Conservation (phyloP, 2,329 filamentous ascomycete species). For the Madurella fahalii region DNA sequence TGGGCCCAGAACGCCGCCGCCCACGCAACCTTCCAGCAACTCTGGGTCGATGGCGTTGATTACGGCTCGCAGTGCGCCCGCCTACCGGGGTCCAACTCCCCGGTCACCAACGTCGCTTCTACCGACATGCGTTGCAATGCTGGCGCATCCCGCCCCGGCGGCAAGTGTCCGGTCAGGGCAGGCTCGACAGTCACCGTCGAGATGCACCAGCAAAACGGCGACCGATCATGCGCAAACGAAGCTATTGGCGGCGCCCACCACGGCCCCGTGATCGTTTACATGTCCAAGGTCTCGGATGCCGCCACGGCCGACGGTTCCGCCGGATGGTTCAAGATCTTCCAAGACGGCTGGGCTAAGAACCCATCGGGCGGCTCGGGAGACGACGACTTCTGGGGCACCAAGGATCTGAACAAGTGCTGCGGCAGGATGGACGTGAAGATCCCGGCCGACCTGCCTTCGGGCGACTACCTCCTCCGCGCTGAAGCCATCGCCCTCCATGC, state of each 20-base stretch:
- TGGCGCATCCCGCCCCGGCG: conserved; percentile 33
- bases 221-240: conserved; percentile 42
- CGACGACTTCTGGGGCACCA: conserved; percentile 44
- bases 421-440: conserved; percentile 37
- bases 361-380: conserved; percentile 34
- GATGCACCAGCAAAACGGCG: conserved; percentile 49
- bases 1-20: conserved; percentile 36
- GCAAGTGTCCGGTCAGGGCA: conserved; percentile 44
- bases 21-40: conserved; percentile 51
- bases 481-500: conserved; percentile 48
- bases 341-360: conserved; percentile 40
- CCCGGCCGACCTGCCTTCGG: conserved; percentile 30
- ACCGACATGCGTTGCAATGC: conserved; percentile 45
- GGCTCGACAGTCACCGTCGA: conserved; percentile 51
- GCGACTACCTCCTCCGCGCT: conserved; percentile 45
- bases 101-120: conserved; percentile 43
- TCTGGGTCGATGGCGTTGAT: conserved; percentile 45
- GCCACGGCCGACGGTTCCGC: conserved; percentile 39
- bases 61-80: conserved; percentile 45
- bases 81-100: conserved; percentile 47
- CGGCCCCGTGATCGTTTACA: conserved; percentile 47
- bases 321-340: conserved; percentile 51
- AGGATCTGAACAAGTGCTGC: conserved; percentile 40
- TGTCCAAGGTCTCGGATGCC: conserved; percentile 46
- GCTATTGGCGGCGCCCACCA: conserved; percentile 51